Percentiles rank a stretch among this genome's conserved stretches.
Conservation (phyloP, 148 eudicot species). For the Rhododendron simsii region DNA sequence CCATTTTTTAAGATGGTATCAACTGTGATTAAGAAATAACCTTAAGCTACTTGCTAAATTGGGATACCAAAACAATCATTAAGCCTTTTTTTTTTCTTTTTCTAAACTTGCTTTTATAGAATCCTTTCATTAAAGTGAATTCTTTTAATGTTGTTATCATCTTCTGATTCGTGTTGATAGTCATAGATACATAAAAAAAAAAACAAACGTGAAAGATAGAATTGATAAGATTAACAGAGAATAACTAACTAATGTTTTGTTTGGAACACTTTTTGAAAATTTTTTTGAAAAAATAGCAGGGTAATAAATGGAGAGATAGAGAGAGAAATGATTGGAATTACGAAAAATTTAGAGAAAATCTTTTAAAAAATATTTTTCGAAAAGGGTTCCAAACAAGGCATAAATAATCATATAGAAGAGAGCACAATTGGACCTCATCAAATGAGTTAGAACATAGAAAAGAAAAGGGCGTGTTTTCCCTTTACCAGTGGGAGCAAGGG, state of each 20-base stretch:
- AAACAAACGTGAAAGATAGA: background rate
- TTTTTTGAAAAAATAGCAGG: no score
- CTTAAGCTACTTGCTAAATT: background rate
- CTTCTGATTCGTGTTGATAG: background rate
- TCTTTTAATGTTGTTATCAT: background rate
- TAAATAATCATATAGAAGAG: background rate
- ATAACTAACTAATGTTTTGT: no score
- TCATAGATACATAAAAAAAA: background rate
- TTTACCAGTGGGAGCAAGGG: constrained; percentile 60
- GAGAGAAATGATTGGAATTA: no score
- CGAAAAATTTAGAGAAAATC: no score
- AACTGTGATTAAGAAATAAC: background rate
- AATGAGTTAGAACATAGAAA: background rate
- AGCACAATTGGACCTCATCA: background rate
- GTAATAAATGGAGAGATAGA: no score
- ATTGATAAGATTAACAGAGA: background rate
- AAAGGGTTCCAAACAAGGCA: no score
- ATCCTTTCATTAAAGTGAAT: background rate
- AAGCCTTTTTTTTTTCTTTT: background rate
- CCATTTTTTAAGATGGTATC: background rate
- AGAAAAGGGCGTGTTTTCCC: background rate
- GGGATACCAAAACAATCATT: background rate
- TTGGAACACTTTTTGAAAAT: no score
- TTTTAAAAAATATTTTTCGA: no score
- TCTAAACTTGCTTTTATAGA: background rate